Conservation (phyloP, 179 eudicot genomes). For the Silene vulgaris region DNA sequence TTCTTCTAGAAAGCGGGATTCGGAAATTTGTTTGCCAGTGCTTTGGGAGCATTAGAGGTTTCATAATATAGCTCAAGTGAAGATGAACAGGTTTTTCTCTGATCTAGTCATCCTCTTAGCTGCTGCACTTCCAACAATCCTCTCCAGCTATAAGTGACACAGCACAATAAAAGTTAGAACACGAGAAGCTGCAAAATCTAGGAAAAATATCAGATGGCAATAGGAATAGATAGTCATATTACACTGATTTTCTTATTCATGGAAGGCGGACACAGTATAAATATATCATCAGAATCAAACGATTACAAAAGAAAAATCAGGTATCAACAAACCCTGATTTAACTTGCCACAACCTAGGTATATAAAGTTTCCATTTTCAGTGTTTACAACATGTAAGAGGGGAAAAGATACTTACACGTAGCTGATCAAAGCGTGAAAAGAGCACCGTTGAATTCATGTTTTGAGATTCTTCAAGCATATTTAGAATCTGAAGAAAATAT, state of each 20-base stretch:
- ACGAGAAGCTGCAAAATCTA: not conserved
- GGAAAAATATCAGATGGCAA: not conserved
- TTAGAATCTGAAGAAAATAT: conserved; percentile 53
- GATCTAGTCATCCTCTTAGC: conserved; percentile 75
- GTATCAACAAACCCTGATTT: no score
- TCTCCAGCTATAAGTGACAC: conserved; percentile 49
- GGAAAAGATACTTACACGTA: conserved; percentile 53
- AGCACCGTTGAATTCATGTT: conserved; percentile 69
- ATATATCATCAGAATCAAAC: no score
- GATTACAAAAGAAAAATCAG: no score
- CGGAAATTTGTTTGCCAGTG: not conserved
- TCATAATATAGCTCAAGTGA: conserved; percentile 33
- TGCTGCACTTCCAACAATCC: conserved; percentile 71
- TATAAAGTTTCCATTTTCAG: no score
- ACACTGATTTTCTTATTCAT: not conserved
- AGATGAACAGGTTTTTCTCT: conserved; percentile 59
- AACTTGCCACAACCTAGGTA: no score
- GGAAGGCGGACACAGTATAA: not conserved
- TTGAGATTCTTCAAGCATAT: conserved; percentile 76
- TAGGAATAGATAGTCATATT: no score
- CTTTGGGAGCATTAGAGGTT: not conserved
- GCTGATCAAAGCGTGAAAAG: conserved; percentile 64
- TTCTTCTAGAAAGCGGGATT: not conserved
- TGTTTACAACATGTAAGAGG: not conserved
- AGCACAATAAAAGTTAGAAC: not conserved